Evolutionary conservation across 2,329 filamentous ascomycete genomes (phyloP).

Genomic region (Fusarium sp.): DNA sequence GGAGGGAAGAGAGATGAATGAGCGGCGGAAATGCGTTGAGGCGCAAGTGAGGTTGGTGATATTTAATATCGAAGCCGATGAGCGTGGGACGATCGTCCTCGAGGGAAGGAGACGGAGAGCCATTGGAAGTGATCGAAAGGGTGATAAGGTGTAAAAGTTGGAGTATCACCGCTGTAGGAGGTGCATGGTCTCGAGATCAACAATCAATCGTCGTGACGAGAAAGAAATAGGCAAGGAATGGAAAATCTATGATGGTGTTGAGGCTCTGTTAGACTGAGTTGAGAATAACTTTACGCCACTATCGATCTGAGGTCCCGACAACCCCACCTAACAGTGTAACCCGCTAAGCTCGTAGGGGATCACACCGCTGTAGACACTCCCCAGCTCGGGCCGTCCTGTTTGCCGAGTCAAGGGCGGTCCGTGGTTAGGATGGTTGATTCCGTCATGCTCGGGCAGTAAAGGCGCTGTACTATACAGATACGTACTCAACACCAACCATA

Average conservation of each 20-base stretch:
- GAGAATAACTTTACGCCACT: constrained; percentile 30
- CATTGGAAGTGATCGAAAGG: constrained; percentile 20
- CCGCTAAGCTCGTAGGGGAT: constrained; percentile 23
- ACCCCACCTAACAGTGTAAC: constrained; percentile 20
- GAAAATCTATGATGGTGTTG: constrained; percentile 42
- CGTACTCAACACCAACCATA: constrained; percentile 24
- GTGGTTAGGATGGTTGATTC: constrained; percentile 31
- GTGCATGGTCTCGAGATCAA: constrained; percentile 12
- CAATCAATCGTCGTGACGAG: not conserved
- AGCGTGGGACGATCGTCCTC: constrained; percentile 23
- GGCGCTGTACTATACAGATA: constrained; percentile 4
- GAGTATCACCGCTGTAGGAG: not conserved
- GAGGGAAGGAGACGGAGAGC: constrained; percentile 30
- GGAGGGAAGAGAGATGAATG: constrained; percentile 53
- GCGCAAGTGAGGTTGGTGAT: constrained; percentile 35
- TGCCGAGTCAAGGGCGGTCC: constrained; percentile 39
- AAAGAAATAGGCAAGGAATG: not conserved
- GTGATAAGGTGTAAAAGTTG: not conserved
- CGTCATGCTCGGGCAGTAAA: constrained; percentile 40
- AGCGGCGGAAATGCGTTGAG: constrained; percentile 50
- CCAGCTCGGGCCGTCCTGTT: constrained; percentile 45
- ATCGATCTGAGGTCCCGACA: not conserved
- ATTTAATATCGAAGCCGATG: constrained; percentile 22
- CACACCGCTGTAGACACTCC: constrained; percentile 23
- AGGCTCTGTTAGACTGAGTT: constrained; percentile 35